A percentile compares a stretch with the other conserved stretches of the same genome.
phyloP scores from a whole-genome alignment of 1,284 basidiomycete species.

The Trichosporon sp. region DNA sequence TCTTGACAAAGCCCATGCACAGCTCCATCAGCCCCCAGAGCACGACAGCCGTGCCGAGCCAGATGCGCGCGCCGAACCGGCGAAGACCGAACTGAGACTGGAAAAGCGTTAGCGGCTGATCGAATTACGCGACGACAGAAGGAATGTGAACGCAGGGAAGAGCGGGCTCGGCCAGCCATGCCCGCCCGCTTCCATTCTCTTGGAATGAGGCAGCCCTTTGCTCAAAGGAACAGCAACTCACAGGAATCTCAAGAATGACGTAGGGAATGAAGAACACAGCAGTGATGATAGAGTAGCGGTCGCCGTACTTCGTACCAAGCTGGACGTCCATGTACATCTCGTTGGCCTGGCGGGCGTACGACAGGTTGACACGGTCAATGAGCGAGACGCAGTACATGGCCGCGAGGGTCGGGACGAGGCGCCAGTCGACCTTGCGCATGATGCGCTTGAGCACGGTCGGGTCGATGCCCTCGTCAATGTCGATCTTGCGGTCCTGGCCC shows the following conservation, averaged over 20 bases:
- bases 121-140: too few species aligned
- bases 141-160: too few species aligned
- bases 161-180: conserved; percentile 34
- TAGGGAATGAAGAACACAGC: conserved; percentile 45
- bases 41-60: conserved; percentile 18
- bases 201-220: too few species aligned
- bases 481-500: neutral
- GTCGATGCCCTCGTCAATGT: conserved; percentile 18
- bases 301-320: conserved; percentile 26
- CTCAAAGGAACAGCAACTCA: too few species aligned
- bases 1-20: conserved; percentile 40
- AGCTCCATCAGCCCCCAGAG: conserved; percentile 48
- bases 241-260: conserved; percentile 41
- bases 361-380: conserved; percentile 23
- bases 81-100: conserved; percentile 26
- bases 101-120: neutral
- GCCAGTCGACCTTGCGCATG: conserved; percentile 14
- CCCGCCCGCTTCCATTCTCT: conserved; percentile 23
- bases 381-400: conserved; percentile 21
- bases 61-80: conserved; percentile 18
- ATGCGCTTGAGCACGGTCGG: conserved; percentile 3
- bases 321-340: conserved; percentile 24
- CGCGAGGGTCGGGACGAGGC: conserved; percentile 9
- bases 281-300: conserved; percentile 43
- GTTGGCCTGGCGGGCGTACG: conserved; percentile 19